These are phyloP conservation scores for Kodamaea fukazawae DNA, from an alignment of 805 yeast genomes.

Conservation along the genomic window DNA sequence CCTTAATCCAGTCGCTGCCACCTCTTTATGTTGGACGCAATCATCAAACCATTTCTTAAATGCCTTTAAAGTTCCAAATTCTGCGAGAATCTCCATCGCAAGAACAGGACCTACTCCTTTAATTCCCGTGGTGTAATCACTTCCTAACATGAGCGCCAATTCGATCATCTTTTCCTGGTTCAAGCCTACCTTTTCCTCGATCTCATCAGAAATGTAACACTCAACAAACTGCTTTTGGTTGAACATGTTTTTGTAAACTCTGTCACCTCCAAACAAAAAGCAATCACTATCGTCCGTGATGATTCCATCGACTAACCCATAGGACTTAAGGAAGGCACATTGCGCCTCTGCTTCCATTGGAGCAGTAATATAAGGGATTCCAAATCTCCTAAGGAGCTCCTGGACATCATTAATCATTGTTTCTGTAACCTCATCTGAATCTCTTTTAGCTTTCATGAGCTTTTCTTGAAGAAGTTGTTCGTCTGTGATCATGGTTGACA, in stretches of 20 bases:
- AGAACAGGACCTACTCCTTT: slow-evolving; percentile 93
- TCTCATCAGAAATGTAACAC: slow-evolving; percentile 60
- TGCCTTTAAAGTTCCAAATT: slow-evolving; percentile 52
- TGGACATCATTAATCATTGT: slow-evolving; percentile 89
- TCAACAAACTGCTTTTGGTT: slow-evolving; percentile 91
- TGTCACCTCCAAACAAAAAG: slow-evolving; percentile 85
- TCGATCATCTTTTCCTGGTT: slow-evolving; percentile 65
- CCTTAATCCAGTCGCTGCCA: slow-evolving; percentile 47
- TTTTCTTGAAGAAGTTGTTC: slow-evolving; percentile 57
- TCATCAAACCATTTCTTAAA: slow-evolving; percentile 57
- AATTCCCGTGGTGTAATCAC: slow-evolving; percentile 93
- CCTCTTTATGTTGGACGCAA: slow-evolving; percentile 11
- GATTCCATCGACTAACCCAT: slow-evolving; percentile 86
- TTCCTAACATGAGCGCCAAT: slow-evolving; percentile 81
- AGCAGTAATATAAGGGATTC: slow-evolving; percentile 91
- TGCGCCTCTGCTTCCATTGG: slow-evolving; percentile 99
- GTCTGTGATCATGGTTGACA: slow-evolving; percentile 38
- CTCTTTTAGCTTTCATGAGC: slow-evolving; percentile 68
- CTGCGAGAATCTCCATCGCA: slow-evolving; percentile 86
- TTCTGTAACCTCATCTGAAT: slow-evolving; percentile 86
- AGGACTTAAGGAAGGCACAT: slow-evolving; percentile 73
- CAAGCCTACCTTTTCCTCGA: slow-evolving; percentile 65
- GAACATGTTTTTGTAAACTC: slow-evolving; percentile 87
- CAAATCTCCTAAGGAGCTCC: slow-evolving; percentile 80
- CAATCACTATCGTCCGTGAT: slow-evolving; percentile 98